Evolutionary conservation across 2,329 filamentous ascomycete genomes (phyloP).

Genomic region (Colletotrichum musicola): DNA sequence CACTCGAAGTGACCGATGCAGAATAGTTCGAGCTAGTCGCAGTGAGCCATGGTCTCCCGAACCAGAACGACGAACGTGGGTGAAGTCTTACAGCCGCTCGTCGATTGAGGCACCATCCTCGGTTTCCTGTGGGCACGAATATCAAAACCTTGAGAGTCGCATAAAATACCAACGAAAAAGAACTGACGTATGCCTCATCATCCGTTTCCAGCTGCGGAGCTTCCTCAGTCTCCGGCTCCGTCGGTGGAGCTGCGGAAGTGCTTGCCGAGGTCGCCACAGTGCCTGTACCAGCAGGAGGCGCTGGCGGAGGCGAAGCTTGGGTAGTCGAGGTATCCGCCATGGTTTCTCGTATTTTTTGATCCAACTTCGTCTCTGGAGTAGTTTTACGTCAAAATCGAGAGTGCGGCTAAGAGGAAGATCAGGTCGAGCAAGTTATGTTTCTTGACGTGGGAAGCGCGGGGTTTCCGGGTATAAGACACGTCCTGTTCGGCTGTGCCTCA

Average conservation of each 20-base stretch:
- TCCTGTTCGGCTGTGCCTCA: not conserved
- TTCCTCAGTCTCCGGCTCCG: not conserved
- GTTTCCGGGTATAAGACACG: too few relatives aligned
- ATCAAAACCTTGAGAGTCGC: not conserved
- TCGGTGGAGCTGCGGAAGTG: too few relatives aligned
- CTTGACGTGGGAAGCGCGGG: too few relatives aligned
- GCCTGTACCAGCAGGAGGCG: not conserved
- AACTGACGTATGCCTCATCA: not conserved
- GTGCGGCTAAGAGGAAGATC: too few relatives aligned
- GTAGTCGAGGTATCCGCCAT: too few relatives aligned
- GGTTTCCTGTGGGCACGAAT: not conserved
- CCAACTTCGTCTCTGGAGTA: too few relatives aligned
- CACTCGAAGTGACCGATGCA: slow-evolving; percentile 11
- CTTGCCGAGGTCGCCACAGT: too few relatives aligned
- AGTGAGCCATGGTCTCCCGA: not conserved
- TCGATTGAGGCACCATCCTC: not conserved
- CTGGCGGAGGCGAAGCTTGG: too few relatives aligned
- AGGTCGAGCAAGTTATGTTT: too few relatives aligned
- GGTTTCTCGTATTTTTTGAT: too few relatives aligned
- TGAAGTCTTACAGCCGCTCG: not conserved
- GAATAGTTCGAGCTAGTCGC: not conserved
- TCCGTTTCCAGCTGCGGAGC: not conserved
- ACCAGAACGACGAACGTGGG: not conserved
- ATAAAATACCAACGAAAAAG: not conserved
- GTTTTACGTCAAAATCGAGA: too few relatives aligned